These are phyloP conservation scores for Plasmopara muralis DNA, from an alignment of 352 stramenopile genomes.

Conservation along the genomic window DNA sequence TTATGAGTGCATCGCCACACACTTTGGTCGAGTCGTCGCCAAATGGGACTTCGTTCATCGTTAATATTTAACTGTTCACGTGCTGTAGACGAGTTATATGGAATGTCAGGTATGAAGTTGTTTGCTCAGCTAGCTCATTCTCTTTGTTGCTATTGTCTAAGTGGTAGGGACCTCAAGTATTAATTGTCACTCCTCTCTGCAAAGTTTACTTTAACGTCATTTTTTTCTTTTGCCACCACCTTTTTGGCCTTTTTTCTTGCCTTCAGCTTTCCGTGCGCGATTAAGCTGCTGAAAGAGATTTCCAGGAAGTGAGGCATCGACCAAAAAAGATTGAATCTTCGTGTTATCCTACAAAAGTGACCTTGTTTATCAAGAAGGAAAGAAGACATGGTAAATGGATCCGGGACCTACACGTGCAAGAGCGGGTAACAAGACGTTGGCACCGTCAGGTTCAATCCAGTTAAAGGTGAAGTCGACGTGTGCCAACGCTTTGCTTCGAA, in stretches of 20 bases:
- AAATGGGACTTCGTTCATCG: slow-evolving; percentile 43
- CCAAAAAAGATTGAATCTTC: slow-evolving; percentile 67
- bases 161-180: slow-evolving; percentile 7
- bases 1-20: slow-evolving; percentile 19
- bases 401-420: slow-evolving; percentile 32
- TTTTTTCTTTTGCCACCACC: slow-evolving; percentile 56
- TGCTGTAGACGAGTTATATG: slow-evolving; percentile 4
- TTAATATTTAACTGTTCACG: slow-evolving; percentile 46
- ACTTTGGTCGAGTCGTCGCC: slow-evolving; percentile 45
- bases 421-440: slow-evolving; percentile 48
- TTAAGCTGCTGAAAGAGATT: slow-evolving; percentile 73
- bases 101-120: slow-evolving; percentile 12
- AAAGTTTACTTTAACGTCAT: not conserved
- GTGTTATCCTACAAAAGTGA: slow-evolving; percentile 33
- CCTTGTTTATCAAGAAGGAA: not conserved
- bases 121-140: slow-evolving; percentile 11
- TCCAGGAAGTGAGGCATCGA: slow-evolving; percentile 61
- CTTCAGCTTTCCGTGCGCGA: slow-evolving; percentile 53
- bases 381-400: not conserved
- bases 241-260: slow-evolving; percentile 81
- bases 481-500: slow-evolving; percentile 57
- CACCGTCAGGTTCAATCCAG: slow-evolving; percentile 57
- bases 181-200: not conserved
- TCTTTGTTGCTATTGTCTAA: slow-evolving; percentile 24
- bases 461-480: slow-evolving; percentile 80